Base-by-base conservation (phyloP, 257 asterid genomes). In the Scutellaria baicalensis region DNA sequence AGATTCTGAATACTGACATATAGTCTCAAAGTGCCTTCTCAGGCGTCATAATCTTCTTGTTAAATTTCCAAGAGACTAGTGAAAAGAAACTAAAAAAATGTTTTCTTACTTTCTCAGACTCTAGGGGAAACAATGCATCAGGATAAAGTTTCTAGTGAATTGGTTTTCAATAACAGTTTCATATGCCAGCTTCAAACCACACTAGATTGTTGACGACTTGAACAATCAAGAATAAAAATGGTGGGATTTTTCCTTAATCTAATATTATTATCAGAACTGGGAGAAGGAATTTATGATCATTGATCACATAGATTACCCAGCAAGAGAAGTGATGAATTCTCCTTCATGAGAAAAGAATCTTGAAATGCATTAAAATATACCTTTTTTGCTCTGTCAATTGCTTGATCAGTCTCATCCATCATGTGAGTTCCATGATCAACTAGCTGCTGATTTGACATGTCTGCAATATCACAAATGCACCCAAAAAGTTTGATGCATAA, bases 401-500 rank as follows among this genome's bases (percentile, higher is more conserved):
- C 88, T 80, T 91, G 93, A 78, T 94, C 97, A 52, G 97, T 91
- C 83, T 94, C 96, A 78, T 89, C 92, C 97, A 91, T 91, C 97
- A 82, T 89, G 58, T 76, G 84, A 80, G 86, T 84, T 64, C 97
- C 99, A 38, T 79, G 86, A 83, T 89, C 97, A 75, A 88, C 16
- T 45, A 94, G 86, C 80, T 94, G 96, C 83, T 91, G 92, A 80
- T 94, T 94, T 68, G 90, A 55, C 99, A 94, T 89, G 68, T 84
- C 99, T 94, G 93, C 82, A 85, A 76, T 55, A 59, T 36, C 64
- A 67, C 27, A 69, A 36, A 48, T 51, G 60, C 50, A 11, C 23
- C 72, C 77, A 78, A 71, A 79, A 7, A n/a, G 27, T 64, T 66
- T 70, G 73, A 64, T 55, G 58, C 48, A 52, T 66, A 68, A 66